Evolutionary conservation across 176 grass and related monocot species (phyloP).

Genomic region (bread wheat (Triticum aestivum)): DNA sequence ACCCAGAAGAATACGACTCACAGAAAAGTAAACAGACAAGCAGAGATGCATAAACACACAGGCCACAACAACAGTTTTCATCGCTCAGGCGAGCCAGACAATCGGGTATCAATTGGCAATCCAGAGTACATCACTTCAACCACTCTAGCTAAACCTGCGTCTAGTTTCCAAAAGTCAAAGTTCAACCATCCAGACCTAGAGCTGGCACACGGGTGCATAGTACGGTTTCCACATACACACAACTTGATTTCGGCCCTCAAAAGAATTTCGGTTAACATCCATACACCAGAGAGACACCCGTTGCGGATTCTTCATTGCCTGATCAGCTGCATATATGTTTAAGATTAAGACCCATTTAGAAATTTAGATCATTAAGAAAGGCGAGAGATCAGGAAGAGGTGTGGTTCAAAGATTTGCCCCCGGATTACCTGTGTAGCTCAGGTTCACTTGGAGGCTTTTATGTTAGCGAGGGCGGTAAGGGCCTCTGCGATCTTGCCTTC

Average conservation of each 20-base stretch:
- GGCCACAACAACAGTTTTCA: neutral
- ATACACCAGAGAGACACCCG: neutral
- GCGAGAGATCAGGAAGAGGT: neutral
- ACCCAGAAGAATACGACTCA: neutral
- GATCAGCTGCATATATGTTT: slow-evolving; percentile 8
- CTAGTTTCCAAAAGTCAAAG: neutral
- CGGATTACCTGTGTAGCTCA: slow-evolving; percentile 18
- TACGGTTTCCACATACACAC: slow-evolving; percentile 9
- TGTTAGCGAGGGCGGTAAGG: slow-evolving; percentile 46
- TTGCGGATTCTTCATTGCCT: slow-evolving; percentile 1
- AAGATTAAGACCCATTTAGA: neutral
- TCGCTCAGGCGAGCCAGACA: neutral
- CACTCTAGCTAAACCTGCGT: slow-evolving; percentile 16
- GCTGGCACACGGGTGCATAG: neutral
- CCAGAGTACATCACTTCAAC: slow-evolving; percentile 13
- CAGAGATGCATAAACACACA: neutral
- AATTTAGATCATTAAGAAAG: slow-evolving; percentile 1
- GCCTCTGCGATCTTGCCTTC: slow-evolving; percentile 61
- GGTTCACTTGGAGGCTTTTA: slow-evolving; percentile 61
- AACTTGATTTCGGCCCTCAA: neutral
- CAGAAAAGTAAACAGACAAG: neutral
- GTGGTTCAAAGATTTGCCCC: neutral
- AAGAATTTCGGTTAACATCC: neutral
- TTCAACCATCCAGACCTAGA: neutral
- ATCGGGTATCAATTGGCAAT: slow-evolving; percentile 2